Conservation (phyloP, 192 early-diverging fungal genomes). For the Coemansia sp. region DNA sequence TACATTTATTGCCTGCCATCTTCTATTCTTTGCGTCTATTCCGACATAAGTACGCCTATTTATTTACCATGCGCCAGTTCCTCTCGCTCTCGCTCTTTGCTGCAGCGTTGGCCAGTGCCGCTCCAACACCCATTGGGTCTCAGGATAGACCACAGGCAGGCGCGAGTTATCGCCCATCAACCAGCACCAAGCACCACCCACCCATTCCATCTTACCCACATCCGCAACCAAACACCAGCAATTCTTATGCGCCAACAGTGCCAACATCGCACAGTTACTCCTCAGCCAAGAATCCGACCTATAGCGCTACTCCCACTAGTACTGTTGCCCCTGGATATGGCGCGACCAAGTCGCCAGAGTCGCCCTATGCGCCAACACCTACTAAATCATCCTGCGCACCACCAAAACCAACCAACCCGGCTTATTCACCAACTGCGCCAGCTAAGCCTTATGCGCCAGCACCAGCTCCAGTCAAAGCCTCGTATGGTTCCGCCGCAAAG, state of each 20-base stretch:
- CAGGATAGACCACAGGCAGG: not conserved
- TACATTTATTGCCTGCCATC: not conserved
- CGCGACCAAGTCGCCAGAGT: not conserved
- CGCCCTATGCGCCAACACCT: not conserved
- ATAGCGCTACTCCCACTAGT: constrained; percentile 1
- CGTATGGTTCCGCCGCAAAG: not conserved
- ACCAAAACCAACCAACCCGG: not conserved
- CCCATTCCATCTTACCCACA: constrained; percentile 4
- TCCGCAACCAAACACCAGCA: not conserved
- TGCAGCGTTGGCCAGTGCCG: constrained; percentile 21
- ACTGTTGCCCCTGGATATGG: constrained; percentile 6
- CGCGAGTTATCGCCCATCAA: not conserved
- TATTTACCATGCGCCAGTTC: constrained; percentile 14
- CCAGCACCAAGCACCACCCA: not conserved
- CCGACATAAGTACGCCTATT: not conserved
- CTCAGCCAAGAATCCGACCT: not conserved
- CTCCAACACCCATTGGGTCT: not conserved
- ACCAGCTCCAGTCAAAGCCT: not conserved
- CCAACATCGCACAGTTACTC: not conserved
- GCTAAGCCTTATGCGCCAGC: not conserved
- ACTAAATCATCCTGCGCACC: not conserved
- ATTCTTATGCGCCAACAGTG: not conserved
- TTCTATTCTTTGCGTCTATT: not conserved
- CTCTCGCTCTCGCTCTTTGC: constrained; percentile 34
- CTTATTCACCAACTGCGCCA: not conserved